Conservation (phyloP, 2,329 filamentous ascomycete genomes). For the Pseudocercospora fijiensis region DNA sequence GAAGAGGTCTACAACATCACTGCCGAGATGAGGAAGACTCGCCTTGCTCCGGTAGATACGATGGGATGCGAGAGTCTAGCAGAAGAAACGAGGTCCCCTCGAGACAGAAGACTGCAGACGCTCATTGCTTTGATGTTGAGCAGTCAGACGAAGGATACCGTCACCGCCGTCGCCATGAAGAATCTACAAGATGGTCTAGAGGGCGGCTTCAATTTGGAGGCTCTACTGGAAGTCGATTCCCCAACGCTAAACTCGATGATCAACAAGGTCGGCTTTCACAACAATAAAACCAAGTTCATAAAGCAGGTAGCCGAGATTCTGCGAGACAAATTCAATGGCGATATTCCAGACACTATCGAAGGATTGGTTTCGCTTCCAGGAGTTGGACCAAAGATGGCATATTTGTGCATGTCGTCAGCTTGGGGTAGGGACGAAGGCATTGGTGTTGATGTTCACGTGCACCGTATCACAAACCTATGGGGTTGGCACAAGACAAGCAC, state of each 20-base stretch:
- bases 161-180: slow-evolving; percentile 79
- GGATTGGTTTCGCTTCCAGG: slow-evolving; percentile 77
- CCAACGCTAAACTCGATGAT: slow-evolving; percentile 70
- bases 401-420: slow-evolving; percentile 78
- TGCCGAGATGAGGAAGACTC: slow-evolving; percentile 72
- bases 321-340: slow-evolving; percentile 65
- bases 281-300: slow-evolving; percentile 85
- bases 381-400: slow-evolving; percentile 93
- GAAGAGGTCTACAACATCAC: slow-evolving; percentile 75
- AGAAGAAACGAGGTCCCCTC: slow-evolving; percentile 49
- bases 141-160: slow-evolving; percentile 89
- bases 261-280: slow-evolving; percentile 85
- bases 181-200: slow-evolving; percentile 72
- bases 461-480: slow-evolving; percentile 92
- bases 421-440: slow-evolving; percentile 73
- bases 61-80: slow-evolving; percentile 90
- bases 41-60: slow-evolving; percentile 83
- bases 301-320: slow-evolving; percentile 62
- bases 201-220: slow-evolving; percentile 68
- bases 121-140: slow-evolving; percentile 86
- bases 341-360: slow-evolving; percentile 76
- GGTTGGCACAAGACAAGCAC: slow-evolving; percentile 80
- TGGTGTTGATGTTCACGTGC: slow-evolving; percentile 91
- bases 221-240: slow-evolving; percentile 71
- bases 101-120: slow-evolving; percentile 76